Evolutionary conservation across 2,329 filamentous ascomycete species (phyloP), one percentile per base, ranked within the genome.

Genomic region (Cladophialophora yegresii): DNA sequence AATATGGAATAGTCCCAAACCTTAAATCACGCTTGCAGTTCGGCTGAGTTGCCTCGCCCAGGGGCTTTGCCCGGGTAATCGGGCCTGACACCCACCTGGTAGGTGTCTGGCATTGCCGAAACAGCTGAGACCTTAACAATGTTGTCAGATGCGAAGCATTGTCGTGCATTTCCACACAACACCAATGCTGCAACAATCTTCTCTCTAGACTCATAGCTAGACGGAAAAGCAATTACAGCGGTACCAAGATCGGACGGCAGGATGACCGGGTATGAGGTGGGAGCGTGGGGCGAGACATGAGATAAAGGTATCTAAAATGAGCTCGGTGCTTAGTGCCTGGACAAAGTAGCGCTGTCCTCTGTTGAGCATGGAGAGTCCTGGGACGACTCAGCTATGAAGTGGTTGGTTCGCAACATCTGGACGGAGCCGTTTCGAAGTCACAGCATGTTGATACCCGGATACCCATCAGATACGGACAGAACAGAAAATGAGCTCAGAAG

Each of bases 1-100:
- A 59, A 32, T 33, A 51, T 9, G 49, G 56, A 59, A 54, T 63
- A 56, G 61, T 7, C 6, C 23, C 33, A 47, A 54, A 47, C 47
- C 55, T 58, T 33, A 58, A 33, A 50, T 50, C 20, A 50, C 23
- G 47, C 47, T 22, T 50, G 23, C 47, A 12, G 40, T 22, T 58
- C 55, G 54, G 54, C 33, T 56, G 9, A 56, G 20, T 43, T 56
- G 54, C 54, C 54, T n/a, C 9, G 33, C 33, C 4, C n/a, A 3
- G 7, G 7, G 13, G n/a, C 36, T 58, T 58, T 58, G 45, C 55
- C 55, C 40, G 40, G 40, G 55, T 5, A 43, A 43, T n/a, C 36
- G 36, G 16, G 36, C 36, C 8, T 50, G 47, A 50, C 20, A 8
- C 22, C 47, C 22, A 3, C n/a, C 36, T 43, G 16, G 36, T 16